These are phyloP conservation scores for Arxiozyma telluris DNA, from an alignment of 1,139 yeast genomes.

Conservation along the genomic window DNA sequence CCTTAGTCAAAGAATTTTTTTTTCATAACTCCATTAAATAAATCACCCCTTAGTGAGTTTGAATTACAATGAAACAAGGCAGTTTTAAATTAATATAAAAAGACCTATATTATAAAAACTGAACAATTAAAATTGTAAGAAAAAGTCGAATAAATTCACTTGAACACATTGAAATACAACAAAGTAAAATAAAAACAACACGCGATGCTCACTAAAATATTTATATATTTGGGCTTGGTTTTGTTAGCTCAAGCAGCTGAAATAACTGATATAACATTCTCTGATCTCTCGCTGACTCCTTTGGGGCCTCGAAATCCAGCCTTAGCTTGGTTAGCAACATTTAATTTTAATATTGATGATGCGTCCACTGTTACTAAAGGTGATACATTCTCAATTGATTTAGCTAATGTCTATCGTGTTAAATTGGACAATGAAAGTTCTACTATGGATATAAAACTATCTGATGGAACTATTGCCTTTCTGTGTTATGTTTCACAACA, in stretches of 20 bases:
- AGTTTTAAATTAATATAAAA: too few relatives aligned
- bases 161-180: too few relatives aligned
- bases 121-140: background rate
- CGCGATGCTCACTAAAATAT: background rate
- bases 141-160: too few relatives aligned
- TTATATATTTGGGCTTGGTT: background rate
- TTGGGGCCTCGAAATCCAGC: conserved; percentile 17
- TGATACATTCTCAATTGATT: conserved; percentile 21
- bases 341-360: conserved; percentile 23
- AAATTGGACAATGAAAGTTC: conserved; percentile 22
- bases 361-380: conserved; percentile 18
- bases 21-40: background rate
- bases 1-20: too few relatives aligned
- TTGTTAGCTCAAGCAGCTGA: conserved; percentile 3
- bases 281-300: conserved; percentile 5
- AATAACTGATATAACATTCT: conserved; percentile 6
- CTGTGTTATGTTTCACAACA: conserved; percentile 29
- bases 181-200: background rate
- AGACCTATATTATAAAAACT: too few relatives aligned
- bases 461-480: conserved; percentile 25
- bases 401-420: conserved; percentile 31
- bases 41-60: background rate
- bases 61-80: background rate
- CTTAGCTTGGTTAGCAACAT: conserved; percentile 29
- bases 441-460: conserved; percentile 9